Percentiles rank a stretch among this genome's conserved stretches.
phyloP scores from a whole-genome alignment of 352 stramenopile genomes.

The Phytopythium chamaehyphon region DNA sequence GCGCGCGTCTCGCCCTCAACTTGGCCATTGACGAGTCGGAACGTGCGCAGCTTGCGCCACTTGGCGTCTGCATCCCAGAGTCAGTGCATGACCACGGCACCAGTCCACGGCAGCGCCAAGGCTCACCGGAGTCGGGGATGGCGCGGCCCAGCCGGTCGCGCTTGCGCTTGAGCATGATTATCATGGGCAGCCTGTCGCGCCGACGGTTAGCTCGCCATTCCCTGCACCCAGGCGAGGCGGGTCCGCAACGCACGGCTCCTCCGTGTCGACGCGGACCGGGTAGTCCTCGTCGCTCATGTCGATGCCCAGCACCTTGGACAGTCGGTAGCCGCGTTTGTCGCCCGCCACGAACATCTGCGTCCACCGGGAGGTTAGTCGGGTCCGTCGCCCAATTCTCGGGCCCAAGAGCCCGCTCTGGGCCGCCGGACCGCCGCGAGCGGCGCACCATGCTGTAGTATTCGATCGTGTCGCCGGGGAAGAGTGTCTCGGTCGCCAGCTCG shows the following conservation, averaged over 20 bases:
- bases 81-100: neutral
- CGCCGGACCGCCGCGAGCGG: neutral
- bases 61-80: slow-evolving; percentile 35
- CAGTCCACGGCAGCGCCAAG: neutral
- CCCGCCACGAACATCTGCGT: slow-evolving; percentile 62
- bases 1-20: slow-evolving; percentile 55
- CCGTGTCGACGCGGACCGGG: slow-evolving; percentile 56
- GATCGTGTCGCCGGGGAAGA: slow-evolving; percentile 68
- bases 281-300: slow-evolving; percentile 41
- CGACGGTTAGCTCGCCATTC: neutral
- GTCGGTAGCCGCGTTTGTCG: slow-evolving; percentile 54
- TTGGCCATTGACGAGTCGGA: slow-evolving; percentile 52
- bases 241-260: slow-evolving; percentile 64
- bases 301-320: slow-evolving; percentile 58
- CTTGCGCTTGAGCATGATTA: slow-evolving; percentile 68
- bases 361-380: too few species aligned
- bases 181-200: slow-evolving; percentile 43
- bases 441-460: slow-evolving; percentile 76
- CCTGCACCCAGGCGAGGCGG: neutral
- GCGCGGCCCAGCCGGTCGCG: slow-evolving; percentile 49
- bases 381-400: too few species aligned
- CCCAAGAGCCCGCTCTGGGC: too few species aligned
- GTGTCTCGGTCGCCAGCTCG: slow-evolving; percentile 51
- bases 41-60: slow-evolving; percentile 76
- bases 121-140: slow-evolving; percentile 36